phyloP scores from a whole-genome alignment of 345 rosid species.

The Bruguiera sexangula region DNA sequence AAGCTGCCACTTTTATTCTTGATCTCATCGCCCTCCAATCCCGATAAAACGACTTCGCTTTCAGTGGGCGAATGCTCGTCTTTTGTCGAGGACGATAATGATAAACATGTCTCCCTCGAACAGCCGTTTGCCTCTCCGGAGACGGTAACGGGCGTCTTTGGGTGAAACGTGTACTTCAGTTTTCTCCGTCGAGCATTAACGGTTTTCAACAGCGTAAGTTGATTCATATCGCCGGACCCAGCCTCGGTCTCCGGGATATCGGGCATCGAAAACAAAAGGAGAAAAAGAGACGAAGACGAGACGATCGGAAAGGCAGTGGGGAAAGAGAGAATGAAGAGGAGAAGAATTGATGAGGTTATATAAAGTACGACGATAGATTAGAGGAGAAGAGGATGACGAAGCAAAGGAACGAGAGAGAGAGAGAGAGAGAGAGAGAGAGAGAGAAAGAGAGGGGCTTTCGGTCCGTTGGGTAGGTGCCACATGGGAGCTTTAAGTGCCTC shows the following conservation, averaged over 20 bases:
- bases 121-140: conserved; percentile 1
- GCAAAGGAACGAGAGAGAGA: not conserved
- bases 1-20: not conserved
- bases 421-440: not conserved
- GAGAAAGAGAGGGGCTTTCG: not conserved
- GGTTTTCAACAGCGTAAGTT: conserved; percentile 16
- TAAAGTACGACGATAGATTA: too few species aligned
- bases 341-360: too few species aligned
- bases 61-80: not conserved
- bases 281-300: not conserved
- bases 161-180: conserved; percentile 26
- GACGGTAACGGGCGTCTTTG: conserved; percentile 14
- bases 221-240: conserved; percentile 16
- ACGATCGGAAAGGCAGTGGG: not conserved
- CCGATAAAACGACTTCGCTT: conserved; percentile 23
- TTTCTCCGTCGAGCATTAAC: conserved; percentile 33
- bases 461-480: conserved; percentile 34
- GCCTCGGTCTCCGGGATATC: not conserved
- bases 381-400: not conserved
- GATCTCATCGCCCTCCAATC: conserved; percentile 11
- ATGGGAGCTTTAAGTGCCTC: conserved; percentile 19
- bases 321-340: not conserved
- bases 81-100: conserved; percentile 20
- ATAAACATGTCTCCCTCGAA: conserved; percentile 26
- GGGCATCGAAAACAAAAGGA: not conserved